Percentiles rank a stretch among this genome's conserved stretches.
These are phyloP conservation scores for Pezicula neosporulosa DNA, from an alignment of 2,329 filamentous ascomycete genomes.

Conservation along the genomic window DNA sequence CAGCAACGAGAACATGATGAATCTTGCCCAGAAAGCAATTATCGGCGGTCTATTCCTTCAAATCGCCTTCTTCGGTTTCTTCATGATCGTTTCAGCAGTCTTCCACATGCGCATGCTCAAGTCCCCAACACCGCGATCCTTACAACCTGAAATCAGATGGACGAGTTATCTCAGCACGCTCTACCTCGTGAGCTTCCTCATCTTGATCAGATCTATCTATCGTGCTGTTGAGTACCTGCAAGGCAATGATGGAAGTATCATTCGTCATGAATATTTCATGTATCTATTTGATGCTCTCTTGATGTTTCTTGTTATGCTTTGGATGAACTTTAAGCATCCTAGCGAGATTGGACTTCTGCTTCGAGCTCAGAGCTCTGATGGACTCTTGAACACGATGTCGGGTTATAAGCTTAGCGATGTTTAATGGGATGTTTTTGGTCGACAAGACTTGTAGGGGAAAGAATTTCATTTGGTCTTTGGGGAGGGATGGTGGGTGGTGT, in stretches of 20 bases:
- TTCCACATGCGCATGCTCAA: constrained; percentile 14
- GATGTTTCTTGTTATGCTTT: constrained; percentile 35
- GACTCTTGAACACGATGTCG: background rate
- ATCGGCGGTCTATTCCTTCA: constrained; percentile 42
- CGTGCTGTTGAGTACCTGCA: constrained; percentile 44
- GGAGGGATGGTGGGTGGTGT: too few relatives aligned
- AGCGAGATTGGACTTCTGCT: constrained; percentile 14
- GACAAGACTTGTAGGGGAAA: background rate
- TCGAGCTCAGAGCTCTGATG: background rate
- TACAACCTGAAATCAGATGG: constrained; percentile 9
- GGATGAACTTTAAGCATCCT: constrained; percentile 34
- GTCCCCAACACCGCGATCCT: constrained; percentile 5
- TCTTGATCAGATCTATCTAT: constrained; percentile 45
- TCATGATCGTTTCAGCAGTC: constrained; percentile 29
- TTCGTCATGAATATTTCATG: constrained; percentile 39
- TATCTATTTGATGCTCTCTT: constrained; percentile 43
- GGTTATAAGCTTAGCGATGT: background rate
- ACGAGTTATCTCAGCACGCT: constrained; percentile 35
- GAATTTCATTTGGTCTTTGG: background rate
- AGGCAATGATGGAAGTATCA: constrained; percentile 40
- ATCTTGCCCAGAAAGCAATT: background rate
- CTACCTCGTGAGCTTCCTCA: constrained; percentile 39
- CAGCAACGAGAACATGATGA: background rate
- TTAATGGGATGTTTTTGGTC: background rate
- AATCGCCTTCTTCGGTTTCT: constrained; percentile 48